phyloP scores from a whole-genome alignment of 1,284 basidiomycete genomes.

The Pseudozyma hubeiensis region DNA sequence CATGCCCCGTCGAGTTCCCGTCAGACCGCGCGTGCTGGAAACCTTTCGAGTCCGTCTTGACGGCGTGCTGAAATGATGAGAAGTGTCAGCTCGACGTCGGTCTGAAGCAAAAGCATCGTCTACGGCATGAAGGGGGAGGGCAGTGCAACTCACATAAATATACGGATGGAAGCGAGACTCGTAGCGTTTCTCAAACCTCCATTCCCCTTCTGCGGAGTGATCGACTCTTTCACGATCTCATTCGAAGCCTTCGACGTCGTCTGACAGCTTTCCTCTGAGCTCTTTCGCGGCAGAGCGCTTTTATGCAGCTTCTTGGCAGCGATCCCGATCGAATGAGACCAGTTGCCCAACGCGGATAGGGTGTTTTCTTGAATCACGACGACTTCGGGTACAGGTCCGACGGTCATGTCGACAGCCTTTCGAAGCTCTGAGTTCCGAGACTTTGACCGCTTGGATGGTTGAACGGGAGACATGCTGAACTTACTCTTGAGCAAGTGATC shows the following conservation, averaged over 20 bases:
- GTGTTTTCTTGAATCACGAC: constrained; percentile 14
- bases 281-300: constrained; percentile 16
- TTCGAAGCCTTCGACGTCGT: constrained; percentile 4
- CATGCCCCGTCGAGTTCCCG: constrained; percentile 2
- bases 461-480: constrained; percentile 49
- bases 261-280: constrained; percentile 24
- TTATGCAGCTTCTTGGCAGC: constrained; percentile 28
- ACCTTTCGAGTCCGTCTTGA: constrained; percentile 31
- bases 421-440: constrained; percentile 20
- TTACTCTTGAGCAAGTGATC: constrained; percentile 39
- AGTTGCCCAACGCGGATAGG: constrained; percentile 26
- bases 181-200: constrained; percentile 14
- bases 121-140: too few relatives aligned
- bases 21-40: constrained; percentile 13
- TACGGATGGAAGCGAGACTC: constrained; percentile 28
- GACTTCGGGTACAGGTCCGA: constrained; percentile 5
- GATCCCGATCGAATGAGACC: constrained; percentile 33
- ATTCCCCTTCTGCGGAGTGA: constrained; percentile 27
- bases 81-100: not conserved
- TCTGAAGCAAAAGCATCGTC: too few relatives aligned
- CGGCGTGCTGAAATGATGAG: constrained; percentile 14
- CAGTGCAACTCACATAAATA: constrained; percentile 21
- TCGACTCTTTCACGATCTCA: not conserved
- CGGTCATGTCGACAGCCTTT: not conserved
- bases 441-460: constrained; percentile 35